Evolutionary conservation across 345 rosid species (phyloP).

Genomic region (Bruguiera parviflora): DNA sequence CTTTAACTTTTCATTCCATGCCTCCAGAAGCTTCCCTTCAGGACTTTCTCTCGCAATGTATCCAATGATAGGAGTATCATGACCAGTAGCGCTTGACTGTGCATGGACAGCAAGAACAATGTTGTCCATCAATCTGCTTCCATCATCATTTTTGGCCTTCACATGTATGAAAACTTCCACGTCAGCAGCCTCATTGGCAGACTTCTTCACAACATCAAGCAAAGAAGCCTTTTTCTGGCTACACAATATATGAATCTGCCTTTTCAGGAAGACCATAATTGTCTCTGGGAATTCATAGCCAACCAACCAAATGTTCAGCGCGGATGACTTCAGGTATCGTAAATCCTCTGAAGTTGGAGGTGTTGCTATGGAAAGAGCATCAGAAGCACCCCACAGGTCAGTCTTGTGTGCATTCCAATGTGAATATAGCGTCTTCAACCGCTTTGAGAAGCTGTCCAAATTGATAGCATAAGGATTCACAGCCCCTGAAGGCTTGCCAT

Average conservation of each 20-base stretch:
- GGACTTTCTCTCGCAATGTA: slow-evolving; percentile 71
- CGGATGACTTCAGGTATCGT: slow-evolving; percentile 83
- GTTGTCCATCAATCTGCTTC: slow-evolving; percentile 56
- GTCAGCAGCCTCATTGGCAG: slow-evolving; percentile 65
- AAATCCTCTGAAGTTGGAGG: slow-evolving; percentile 86
- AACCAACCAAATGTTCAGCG: slow-evolving; percentile 82
- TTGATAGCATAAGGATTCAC: slow-evolving; percentile 51
- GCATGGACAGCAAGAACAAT: slow-evolving; percentile 58
- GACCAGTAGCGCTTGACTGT: slow-evolving; percentile 37
- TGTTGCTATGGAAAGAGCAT: slow-evolving; percentile 67
- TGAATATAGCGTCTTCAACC: slow-evolving; percentile 58
- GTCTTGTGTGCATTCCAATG: slow-evolving; percentile 59
- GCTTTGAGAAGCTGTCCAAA: slow-evolving; percentile 53
- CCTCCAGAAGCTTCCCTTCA: slow-evolving; percentile 83
- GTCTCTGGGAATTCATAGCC: slow-evolving; percentile 99
- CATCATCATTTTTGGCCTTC: slow-evolving; percentile 70
- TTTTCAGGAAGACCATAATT: slow-evolving; percentile 69
- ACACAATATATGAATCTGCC: slow-evolving; percentile 79
- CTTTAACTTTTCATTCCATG: slow-evolving; percentile 66
- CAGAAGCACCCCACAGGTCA: slow-evolving; percentile 70
- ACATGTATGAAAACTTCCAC: slow-evolving; percentile 65
- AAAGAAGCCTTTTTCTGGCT: slow-evolving; percentile 75
- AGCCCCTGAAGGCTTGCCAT: slow-evolving; percentile 27
- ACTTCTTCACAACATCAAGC: slow-evolving; percentile 61
- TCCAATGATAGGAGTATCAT: slow-evolving; percentile 54